Conservation (phyloP, 2,329 filamentous ascomycete species). For the Colletotrichum sp. region DNA sequence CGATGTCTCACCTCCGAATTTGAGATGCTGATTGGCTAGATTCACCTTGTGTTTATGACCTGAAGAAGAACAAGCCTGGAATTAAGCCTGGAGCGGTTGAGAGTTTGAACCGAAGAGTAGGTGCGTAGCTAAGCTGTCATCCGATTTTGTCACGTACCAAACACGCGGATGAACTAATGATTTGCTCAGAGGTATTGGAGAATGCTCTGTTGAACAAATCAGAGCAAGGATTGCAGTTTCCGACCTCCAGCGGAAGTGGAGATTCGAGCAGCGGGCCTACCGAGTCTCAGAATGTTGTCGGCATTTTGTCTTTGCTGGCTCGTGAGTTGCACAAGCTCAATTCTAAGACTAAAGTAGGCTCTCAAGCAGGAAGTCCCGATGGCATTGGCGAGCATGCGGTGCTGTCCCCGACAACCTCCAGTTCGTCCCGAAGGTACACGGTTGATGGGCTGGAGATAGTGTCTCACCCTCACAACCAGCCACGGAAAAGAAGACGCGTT, state of each 20-base stretch:
- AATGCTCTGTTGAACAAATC: constrained; percentile 15
- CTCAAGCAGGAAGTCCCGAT: not conserved
- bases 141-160: not conserved
- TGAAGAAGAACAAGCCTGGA: constrained; percentile 28
- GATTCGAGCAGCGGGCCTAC: not conserved
- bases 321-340: constrained; percentile 25
- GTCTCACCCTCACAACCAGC: constrained; percentile 6
- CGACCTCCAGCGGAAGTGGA: not conserved
- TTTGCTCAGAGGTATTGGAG: constrained; percentile 17
- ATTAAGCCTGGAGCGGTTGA: constrained; percentile 27
- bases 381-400: not conserved
- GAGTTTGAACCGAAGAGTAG: constrained; percentile 24
- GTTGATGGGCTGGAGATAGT: not conserved
- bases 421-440: not conserved
- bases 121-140: constrained; percentile 1
- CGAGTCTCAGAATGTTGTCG: constrained; percentile 20
- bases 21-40: constrained; percentile 16
- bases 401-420: constrained; percentile 7
- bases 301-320: constrained; percentile 22
- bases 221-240: not conserved
- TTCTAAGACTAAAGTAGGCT: not conserved
- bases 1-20: not conserved
- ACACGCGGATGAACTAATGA: not conserved
- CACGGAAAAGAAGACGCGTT: constrained; percentile 23
- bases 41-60: constrained; percentile 27